Evolutionary conservation across 2,329 filamentous ascomycete species (phyloP), one percentile per base, ranked within the genome.

Genomic region (Cordyceps fumosorosea): DNA sequence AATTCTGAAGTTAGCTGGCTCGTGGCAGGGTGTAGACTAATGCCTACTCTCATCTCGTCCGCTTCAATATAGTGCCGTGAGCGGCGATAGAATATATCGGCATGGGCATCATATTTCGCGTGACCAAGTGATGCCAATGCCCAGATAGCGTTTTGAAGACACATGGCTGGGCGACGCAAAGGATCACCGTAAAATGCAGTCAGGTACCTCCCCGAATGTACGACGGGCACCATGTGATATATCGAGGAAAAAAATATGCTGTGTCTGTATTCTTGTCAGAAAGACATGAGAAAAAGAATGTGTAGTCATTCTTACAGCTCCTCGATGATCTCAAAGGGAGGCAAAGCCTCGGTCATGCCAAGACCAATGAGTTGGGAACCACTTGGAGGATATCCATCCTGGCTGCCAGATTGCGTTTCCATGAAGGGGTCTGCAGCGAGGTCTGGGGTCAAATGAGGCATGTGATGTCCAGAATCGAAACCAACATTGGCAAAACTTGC

Each of bases 141-240:
- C 91, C 92, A 96, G 72, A 97, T 90, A 26, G 87, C 88, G 73
- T 97, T 97, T 69, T 93, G 84, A 48, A 97, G 76, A 69, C 86
- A 90, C 70, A 96, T 85, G 1, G 93, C 90, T 2, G 93, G 93
- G 62, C 90, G 87, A 80, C 88, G 85, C 62, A 89, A 83, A 1
- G 90, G 86, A 3, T 87, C 81, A 2, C 79, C 80, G 69, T 93
- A 88, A 75, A 95, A 88, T 3, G 89, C 83, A 34, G 89, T 85
- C 64, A 89, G 78, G 70, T 91, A 96, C 44, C 90, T 85, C 20
- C 84, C 84, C 40, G 86, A 86, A 69, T 97, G 91, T 47, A 97
- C 82, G 67, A 97, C 84, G 3, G 93, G 91, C 37, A 89, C 73
- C 47, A 87, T 86, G 18, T 84, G 82, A 68, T 96, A 87, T 32